Evolutionary conservation across 306 rosid genomes (phyloP), one percentile per base, ranked within the genome.

Genomic region (Oemleria cerasiformis): DNA sequence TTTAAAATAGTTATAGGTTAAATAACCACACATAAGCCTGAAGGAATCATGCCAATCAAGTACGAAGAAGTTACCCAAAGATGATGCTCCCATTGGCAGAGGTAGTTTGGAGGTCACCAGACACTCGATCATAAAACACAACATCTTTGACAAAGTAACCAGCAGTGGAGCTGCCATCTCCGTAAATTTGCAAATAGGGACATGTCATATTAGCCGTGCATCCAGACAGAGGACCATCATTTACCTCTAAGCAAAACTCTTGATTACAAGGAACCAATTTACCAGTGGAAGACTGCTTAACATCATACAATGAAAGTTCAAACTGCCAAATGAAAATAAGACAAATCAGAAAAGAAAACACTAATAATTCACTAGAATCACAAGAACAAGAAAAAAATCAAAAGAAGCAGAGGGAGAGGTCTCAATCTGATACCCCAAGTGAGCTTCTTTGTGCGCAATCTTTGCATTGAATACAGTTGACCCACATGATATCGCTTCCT

Each of bases 401-500:
- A 67, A 72, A 39, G 41, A 64, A 44, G 19, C n/a, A 54, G 4
- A 67, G 17, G 44, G 17, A 48, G 13, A 30, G 71, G 71, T 36
- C 9, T 40, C 12, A 65, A 45, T 65, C 16, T 25, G 69, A 25
- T 94, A 94, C 99, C 81, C 99, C 99, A 51, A 91, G 99, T 74
- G 79, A 77, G 79, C 97, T 94, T 82, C 80, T 89, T 44, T 65
- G 73, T 43, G 99, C 96, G 84, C 99, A 94, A 54, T 89, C 95
- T 64, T 23, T 82, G 84, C 99, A 94, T 74, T 94, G 96, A 42
- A 87, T 91, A 78, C 99, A 91, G 75, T 94, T 91, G 51, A 94
- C 91, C 99, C 97, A 94, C 96, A 94, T 92, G 63, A 94, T 89
- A 71, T 94, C 99, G 77, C 91, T 94, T 65, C 99, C 97, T 10